A percentile compares a stretch with the other conserved stretches of the same genome.
Conservation (phyloP, 371 early-diverging fungal species). For the Haplosporangium sp. region DNA sequence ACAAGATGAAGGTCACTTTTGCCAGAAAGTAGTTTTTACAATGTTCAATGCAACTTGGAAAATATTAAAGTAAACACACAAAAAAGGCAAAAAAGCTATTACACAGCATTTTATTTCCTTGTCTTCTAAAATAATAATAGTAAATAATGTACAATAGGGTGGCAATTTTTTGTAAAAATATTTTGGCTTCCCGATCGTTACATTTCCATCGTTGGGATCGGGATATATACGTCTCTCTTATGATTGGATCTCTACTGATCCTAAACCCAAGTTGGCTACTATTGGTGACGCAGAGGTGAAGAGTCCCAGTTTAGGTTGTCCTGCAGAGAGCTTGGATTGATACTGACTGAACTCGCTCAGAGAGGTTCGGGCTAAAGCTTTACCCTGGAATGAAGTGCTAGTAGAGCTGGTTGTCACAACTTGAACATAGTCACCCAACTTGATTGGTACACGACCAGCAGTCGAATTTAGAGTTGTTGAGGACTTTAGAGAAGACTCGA, state of each 20-base stretch:
- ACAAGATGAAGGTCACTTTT: constrained; percentile 87
- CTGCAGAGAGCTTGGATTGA: constrained; percentile 19
- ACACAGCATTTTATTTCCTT: too few relatives aligned
- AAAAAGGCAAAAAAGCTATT: not conserved
- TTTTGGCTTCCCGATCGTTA: not conserved
- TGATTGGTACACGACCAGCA: constrained; percentile 29
- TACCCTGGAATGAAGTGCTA: constrained; percentile 54
- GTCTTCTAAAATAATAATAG: too few relatives aligned
- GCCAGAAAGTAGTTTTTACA: constrained; percentile 66
- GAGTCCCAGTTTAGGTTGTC: not conserved
- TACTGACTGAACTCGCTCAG: constrained; percentile 34
- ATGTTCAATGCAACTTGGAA: not conserved
- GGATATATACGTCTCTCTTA: constrained; percentile 1
- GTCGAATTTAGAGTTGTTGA: not conserved
- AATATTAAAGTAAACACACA: not conserved
- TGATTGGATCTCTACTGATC: constrained; percentile 15
- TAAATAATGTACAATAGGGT: not conserved
- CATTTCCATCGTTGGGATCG: not conserved
- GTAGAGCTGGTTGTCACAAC: constrained; percentile 53
- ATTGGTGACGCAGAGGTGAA: not conserved
- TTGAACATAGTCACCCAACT: constrained; percentile 57
- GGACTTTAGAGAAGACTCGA: constrained; percentile 31
- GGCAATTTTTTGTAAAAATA: not conserved
- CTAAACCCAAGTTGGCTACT: constrained; percentile 9
- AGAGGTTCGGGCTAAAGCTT: constrained; percentile 45